These are phyloP conservation scores for Aureobasidium melanogenum DNA, from an alignment of 2,329 filamentous ascomycete genomes.

Conservation along the genomic window DNA sequence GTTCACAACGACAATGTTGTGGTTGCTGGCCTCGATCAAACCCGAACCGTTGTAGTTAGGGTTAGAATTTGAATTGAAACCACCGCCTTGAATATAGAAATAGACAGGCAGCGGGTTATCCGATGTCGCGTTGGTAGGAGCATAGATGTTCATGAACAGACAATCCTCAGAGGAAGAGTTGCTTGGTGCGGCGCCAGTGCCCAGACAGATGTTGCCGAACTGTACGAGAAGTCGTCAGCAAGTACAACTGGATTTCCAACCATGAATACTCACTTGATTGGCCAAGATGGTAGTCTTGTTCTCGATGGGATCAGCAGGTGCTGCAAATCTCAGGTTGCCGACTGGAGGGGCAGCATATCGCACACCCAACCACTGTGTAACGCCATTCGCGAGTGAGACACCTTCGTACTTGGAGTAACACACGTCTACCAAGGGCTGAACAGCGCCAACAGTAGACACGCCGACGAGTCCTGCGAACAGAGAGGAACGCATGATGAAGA, in stretches of 20 bases:
- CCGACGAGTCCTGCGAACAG: neutral
- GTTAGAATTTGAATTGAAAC: constrained; percentile 38
- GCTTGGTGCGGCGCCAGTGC: constrained; percentile 18
- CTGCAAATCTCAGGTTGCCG: constrained; percentile 56
- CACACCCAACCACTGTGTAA: constrained; percentile 66
- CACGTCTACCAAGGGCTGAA: constrained; percentile 47
- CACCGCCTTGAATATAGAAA: constrained; percentile 44
- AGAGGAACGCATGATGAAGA: neutral
- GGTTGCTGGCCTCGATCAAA: constrained; percentile 49
- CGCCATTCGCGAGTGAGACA: constrained; percentile 42
- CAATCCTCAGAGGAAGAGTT: constrained; percentile 54
- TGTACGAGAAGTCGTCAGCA: neutral
- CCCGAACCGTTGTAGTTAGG: constrained; percentile 51
- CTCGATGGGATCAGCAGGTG: constrained; percentile 53
- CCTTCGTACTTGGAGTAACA: constrained; percentile 61
- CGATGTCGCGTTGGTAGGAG: constrained; percentile 44
- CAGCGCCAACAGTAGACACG: constrained; percentile 19
- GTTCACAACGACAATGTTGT: constrained; percentile 59
- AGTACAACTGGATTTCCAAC: too few species aligned
- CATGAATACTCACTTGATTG: constrained; percentile 35
- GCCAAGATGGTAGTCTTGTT: constrained; percentile 44
- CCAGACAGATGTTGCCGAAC: constrained; percentile 30
- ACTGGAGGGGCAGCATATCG: constrained; percentile 64
- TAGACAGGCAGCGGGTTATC: constrained; percentile 55
- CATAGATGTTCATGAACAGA: constrained; percentile 57